Conservation (phyloP, 1,284 basidiomycete species). For the Papiliotrema terrestris region DNA sequence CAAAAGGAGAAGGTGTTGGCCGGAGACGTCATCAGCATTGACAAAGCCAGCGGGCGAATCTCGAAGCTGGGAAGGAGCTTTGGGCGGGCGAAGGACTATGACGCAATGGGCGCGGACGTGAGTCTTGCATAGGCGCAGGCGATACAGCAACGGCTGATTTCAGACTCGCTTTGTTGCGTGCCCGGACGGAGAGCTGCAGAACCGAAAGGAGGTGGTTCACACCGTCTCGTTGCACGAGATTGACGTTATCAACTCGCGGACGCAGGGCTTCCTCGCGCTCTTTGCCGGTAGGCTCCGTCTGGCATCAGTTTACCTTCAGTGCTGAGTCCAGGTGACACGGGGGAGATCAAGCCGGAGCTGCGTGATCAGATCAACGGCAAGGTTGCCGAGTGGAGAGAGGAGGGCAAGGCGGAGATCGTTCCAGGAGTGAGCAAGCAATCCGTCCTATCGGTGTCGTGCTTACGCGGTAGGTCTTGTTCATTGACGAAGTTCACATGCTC, state of each 20-base stretch:
- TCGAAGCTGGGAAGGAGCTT: slow-evolving; percentile 94
- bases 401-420: slow-evolving; percentile 96
- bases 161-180: slow-evolving; percentile 97
- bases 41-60: slow-evolving; percentile 96
- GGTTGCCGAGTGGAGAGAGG: slow-evolving; percentile 96
- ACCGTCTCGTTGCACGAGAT: slow-evolving; percentile 98
- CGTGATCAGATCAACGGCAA: slow-evolving; percentile 96
- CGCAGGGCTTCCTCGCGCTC: slow-evolving; percentile 73
- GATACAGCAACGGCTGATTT: neutral
- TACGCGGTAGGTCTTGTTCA: slow-evolving; percentile 70
- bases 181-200: slow-evolving; percentile 96
- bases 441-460: neutral
- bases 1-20: slow-evolving; percentile 96
- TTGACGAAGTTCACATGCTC: slow-evolving; percentile 98
- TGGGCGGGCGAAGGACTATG: slow-evolving; percentile 93
- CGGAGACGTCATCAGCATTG: slow-evolving; percentile 93
- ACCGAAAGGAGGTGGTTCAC: slow-evolving; percentile 93
- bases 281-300: slow-evolving; percentile 57
- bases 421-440: slow-evolving; percentile 71
- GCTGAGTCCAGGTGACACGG: slow-evolving; percentile 94
- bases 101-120: slow-evolving; percentile 97
- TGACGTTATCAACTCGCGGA: slow-evolving; percentile 97
- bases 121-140: slow-evolving; percentile 45
- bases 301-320: neutral
- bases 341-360: slow-evolving; percentile 97